Evolutionary conservation across 1,284 basidiomycete species (phyloP).

Genomic region (Neolentinus lepideus): DNA sequence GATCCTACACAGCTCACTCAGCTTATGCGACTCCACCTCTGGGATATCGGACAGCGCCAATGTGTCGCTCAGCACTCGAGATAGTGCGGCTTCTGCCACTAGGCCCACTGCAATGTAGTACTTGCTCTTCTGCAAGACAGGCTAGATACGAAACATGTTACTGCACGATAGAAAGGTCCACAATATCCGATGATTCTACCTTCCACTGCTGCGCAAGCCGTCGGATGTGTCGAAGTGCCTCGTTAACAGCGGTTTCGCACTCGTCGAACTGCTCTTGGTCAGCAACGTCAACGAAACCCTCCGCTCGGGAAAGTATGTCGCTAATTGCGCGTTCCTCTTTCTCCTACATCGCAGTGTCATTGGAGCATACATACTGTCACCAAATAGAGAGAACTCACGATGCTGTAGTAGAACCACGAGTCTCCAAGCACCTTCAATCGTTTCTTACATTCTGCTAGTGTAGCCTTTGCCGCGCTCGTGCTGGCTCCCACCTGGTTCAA

Average conservation of each 20-base stretch:
- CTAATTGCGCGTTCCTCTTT: slow-evolving; percentile 36
- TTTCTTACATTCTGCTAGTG: slow-evolving; percentile 40
- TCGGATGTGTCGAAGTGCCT: slow-evolving; percentile 63
- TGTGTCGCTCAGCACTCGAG: slow-evolving; percentile 68
- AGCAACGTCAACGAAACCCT: slow-evolving; percentile 67
- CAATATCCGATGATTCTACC: slow-evolving; percentile 38
- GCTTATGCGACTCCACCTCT: slow-evolving; percentile 79
- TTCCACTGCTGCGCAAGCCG: slow-evolving; percentile 65
- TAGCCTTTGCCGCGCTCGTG: slow-evolving; percentile 28
- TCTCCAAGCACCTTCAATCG: slow-evolving; percentile 48
- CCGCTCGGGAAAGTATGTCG: slow-evolving; percentile 50
- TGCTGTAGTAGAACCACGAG: slow-evolving; percentile 59
- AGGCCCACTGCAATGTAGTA: slow-evolving; percentile 69
- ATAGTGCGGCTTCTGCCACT: slow-evolving; percentile 69
- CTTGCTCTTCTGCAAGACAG: slow-evolving; percentile 52
- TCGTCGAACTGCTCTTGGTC: slow-evolving; percentile 75
- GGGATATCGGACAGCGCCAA: slow-evolving; percentile 85
- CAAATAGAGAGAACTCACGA: slow-evolving; percentile 38
- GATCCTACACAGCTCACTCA: slow-evolving; percentile 78
- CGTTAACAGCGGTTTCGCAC: slow-evolving; percentile 67
- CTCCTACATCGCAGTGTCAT: slow-evolving; percentile 21
- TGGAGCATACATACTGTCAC: background rate
- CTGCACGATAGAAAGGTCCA: too few species aligned
- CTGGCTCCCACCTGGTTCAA: slow-evolving; percentile 29
- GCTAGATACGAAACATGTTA: slow-evolving; percentile 24